Evolutionary conservation across 1,139 yeast species (phyloP).

Genomic region (Yamadazyma songkhlaensis): DNA sequence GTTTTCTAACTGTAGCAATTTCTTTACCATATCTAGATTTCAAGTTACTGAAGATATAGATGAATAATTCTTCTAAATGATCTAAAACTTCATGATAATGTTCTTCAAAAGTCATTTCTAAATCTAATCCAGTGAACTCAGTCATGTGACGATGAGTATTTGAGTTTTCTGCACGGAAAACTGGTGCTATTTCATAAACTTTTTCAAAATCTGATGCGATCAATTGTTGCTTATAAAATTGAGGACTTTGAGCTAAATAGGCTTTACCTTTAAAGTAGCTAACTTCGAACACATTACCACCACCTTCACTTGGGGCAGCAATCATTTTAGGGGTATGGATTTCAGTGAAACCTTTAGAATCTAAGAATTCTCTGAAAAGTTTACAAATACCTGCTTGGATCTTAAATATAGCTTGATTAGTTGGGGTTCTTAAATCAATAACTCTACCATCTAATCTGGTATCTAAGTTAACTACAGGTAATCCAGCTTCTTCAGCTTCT

Average conservation of each 20-base stretch:
- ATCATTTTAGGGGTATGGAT: slow-evolving; percentile 94
- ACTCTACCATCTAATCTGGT: slow-evolving; percentile 94
- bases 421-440: slow-evolving; percentile 92
- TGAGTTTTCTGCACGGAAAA: slow-evolving; percentile 98
- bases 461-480: slow-evolving; percentile 93
- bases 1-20: slow-evolving; percentile 86
- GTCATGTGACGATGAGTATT: slow-evolving; percentile 99
- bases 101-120: slow-evolving; percentile 98
- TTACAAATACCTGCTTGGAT: slow-evolving; percentile 87
- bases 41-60: slow-evolving; percentile 83
- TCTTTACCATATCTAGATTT: slow-evolving; percentile 77
- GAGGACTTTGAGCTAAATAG: slow-evolving; percentile 96
- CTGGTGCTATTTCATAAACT: slow-evolving; percentile 96
- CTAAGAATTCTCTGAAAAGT: slow-evolving; percentile 85
- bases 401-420: slow-evolving; percentile 96
- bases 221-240: slow-evolving; percentile 94
- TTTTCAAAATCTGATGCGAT: slow-evolving; percentile 97
- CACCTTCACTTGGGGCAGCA: slow-evolving; percentile 97
- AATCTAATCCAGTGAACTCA: slow-evolving; percentile 94
- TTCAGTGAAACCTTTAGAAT: slow-evolving; percentile 70
- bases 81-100: slow-evolving; percentile 95
- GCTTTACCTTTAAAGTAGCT: slow-evolving; percentile 91
- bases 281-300: slow-evolving; percentile 92
- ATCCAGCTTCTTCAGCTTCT: slow-evolving; percentile 87
- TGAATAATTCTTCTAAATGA: slow-evolving; percentile 77